Percentiles rank a stretch among this genome's conserved stretches.
Evolutionary conservation across 495 filamentous ascomycete genomes (phyloP).

Genomic region (Pseudoneurospora amorphoporcata): DNA sequence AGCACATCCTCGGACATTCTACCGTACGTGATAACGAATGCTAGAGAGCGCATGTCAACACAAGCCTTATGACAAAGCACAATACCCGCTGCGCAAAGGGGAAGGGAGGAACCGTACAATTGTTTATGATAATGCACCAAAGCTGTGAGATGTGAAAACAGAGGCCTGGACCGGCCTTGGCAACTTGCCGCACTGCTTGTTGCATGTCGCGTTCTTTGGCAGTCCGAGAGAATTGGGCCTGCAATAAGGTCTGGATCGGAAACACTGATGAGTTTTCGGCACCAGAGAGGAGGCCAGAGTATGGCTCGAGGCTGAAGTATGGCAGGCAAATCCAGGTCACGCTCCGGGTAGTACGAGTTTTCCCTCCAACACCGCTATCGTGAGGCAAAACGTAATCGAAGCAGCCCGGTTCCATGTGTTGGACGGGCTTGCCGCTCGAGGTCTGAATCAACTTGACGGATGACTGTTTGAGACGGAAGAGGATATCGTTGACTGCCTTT

Average conservation of each 20-base stretch:
- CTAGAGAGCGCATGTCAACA: slow-evolving; percentile 2
- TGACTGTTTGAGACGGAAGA: background rate
- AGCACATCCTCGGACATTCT: slow-evolving; percentile 11
- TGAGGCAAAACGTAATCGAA: slow-evolving; percentile 15
- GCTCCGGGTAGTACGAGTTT: slow-evolving; percentile 7
- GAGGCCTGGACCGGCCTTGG: slow-evolving; percentile 9
- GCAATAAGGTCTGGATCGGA: slow-evolving; percentile 26
- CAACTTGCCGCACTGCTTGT: slow-evolving; percentile 26
- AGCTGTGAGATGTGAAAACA: slow-evolving; percentile 33
- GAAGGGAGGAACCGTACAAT: slow-evolving; percentile 13
- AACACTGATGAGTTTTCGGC: slow-evolving; percentile 15
- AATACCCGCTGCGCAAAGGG: background rate
- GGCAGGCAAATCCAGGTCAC: slow-evolving; percentile 29
- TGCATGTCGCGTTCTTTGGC: slow-evolving; percentile 26
- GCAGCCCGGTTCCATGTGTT: slow-evolving; percentile 22
- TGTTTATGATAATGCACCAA: slow-evolving; percentile 28
- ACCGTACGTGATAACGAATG: slow-evolving; percentile 19
- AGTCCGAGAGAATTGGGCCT: slow-evolving; percentile 23
- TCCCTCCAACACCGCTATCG: slow-evolving; percentile 10
- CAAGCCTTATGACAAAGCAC: background rate
- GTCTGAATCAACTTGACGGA: slow-evolving; percentile 21
- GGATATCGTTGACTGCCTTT: background rate
- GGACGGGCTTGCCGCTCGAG: slow-evolving; percentile 11
- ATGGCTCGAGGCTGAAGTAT: slow-evolving; percentile 29
- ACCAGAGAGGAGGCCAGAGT: slow-evolving; percentile 17